Percentiles rank a stretch among this genome's conserved stretches.
phyloP scores from a whole-genome alignment of 1,284 basidiomycete species.

The Cutaneotrichosporon spelunceum region DNA sequence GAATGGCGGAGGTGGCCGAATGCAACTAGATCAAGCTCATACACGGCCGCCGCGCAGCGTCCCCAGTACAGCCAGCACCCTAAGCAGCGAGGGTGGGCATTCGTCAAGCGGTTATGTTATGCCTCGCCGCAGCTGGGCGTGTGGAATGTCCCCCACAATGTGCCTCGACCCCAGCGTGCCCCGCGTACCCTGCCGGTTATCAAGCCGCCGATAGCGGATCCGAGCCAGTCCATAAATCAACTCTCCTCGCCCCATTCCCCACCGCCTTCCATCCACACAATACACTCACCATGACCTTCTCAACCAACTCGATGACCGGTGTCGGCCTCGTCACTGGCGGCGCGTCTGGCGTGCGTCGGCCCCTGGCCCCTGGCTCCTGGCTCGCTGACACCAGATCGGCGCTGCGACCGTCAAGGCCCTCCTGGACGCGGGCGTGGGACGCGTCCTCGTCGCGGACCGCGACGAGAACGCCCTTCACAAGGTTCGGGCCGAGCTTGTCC shows the following conservation, averaged over 20 bases:
- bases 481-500: constrained; percentile 5
- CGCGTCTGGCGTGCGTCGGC: constrained; percentile 22
- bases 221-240: not conserved
- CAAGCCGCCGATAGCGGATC: too few species aligned
- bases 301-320: constrained; percentile 11
- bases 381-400: constrained; percentile 15
- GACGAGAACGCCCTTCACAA: constrained; percentile 15
- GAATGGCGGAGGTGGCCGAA: not conserved
- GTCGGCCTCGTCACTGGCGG: constrained; percentile 29
- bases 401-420: constrained; percentile 15
- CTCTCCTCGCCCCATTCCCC: not conserved
- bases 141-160: not conserved
- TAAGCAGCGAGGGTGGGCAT: too few species aligned
- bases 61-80: too few species aligned
- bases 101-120: not conserved
- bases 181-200: too few species aligned
- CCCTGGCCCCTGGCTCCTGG: not conserved
- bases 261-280: too few species aligned
- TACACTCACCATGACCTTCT: not conserved
- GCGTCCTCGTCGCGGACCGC: constrained; percentile 14
- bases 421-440: constrained; percentile 13
- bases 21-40: not conserved
- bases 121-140: not conserved
- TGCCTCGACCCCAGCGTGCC: not conserved
- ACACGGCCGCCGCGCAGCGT: not conserved